Percentiles rank a stretch among this genome's conserved stretches.
Conservation (phyloP, 2,329 filamentous ascomycete species). For the Exserohilum rostratum region DNA sequence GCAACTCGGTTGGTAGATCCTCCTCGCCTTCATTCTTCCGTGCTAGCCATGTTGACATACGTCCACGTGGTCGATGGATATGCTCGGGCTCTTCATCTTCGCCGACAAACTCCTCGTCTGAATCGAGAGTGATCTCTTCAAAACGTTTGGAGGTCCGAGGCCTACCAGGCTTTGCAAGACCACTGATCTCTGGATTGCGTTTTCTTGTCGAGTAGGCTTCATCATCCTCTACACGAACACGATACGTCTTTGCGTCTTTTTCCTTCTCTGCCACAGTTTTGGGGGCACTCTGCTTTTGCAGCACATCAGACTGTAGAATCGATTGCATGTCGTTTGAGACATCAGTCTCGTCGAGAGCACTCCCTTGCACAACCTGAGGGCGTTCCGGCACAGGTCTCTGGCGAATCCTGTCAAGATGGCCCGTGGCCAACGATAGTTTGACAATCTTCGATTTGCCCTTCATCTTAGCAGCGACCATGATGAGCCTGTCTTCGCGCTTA, state of each 20-base stretch:
- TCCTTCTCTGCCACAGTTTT: slow-evolving; percentile 29
- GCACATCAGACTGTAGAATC: slow-evolving; percentile 48
- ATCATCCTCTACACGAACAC: slow-evolving; percentile 49
- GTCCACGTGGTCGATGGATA: slow-evolving; percentile 25
- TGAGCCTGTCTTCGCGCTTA: slow-evolving; percentile 52
- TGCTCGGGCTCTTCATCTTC: slow-evolving; percentile 23
- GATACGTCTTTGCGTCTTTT: slow-evolving; percentile 45
- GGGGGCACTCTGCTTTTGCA: slow-evolving; percentile 24
- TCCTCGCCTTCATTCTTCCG: slow-evolving; percentile 51
- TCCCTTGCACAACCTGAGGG: slow-evolving; percentile 22
- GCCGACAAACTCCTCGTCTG: slow-evolving; percentile 50
- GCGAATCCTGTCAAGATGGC: slow-evolving; percentile 46
- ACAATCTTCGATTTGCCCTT: slow-evolving; percentile 54
- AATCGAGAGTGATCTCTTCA: slow-evolving; percentile 56
- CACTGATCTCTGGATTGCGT: slow-evolving; percentile 32
- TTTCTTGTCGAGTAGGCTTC: slow-evolving; percentile 47
- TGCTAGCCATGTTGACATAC: slow-evolving; percentile 51
- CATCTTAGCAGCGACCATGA: slow-evolving; percentile 54
- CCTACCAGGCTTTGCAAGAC: slow-evolving; percentile 30
- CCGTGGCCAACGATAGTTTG: slow-evolving; percentile 46
- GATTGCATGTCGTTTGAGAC: slow-evolving; percentile 25
- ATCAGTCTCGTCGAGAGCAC: slow-evolving; percentile 34
- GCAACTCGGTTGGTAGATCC: slow-evolving; percentile 53
- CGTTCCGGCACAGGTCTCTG: slow-evolving; percentile 40
- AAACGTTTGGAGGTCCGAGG: slow-evolving; percentile 39